Evolutionary conservation across 805 yeast genomes (phyloP), one percentile per base, ranked within the genome.

Genomic region (Wickerhamiella lipophila): DNA sequence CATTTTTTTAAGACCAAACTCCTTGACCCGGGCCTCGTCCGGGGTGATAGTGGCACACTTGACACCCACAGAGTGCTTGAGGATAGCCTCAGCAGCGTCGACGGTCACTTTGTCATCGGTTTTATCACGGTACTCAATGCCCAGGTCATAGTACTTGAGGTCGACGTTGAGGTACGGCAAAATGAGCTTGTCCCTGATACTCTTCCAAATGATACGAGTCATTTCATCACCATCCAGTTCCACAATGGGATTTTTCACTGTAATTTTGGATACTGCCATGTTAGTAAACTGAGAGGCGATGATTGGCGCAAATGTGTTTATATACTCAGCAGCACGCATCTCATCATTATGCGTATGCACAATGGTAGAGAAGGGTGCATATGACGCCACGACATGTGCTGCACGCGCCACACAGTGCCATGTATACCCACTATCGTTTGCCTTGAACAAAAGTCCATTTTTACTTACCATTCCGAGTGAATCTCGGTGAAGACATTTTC

Each of bases 41-140:
- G 97, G 96, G n/a, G 97, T 89, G 65, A 89, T 89, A 47, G 97
- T 89, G 50, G 97, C 97, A 71, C 97, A 89, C 71, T 89, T 89
- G 58, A 89, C 85, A 26, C 95, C 97, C 50, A 89, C 97, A 49
- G 85, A 83, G 66, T 85, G 81, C 67, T 87, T 76, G 65, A 79
- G 70, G 58, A 86, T 88, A 47, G 97, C 97, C 46, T 80, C 70
- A 21, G 96, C 96, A 9, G 95, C 83, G 49, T 89, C 96, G 30
- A 74, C 63, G 16, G 97, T 89, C 56, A 89, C 89, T 68, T 83
- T 66, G 66, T 89, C 97, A 59, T 85, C 73, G 15, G 97, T 89
- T 58, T 76, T 65, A 67, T 89, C 96, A 64, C 97, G 77, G 70
- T 81, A 72, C 66, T 81, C 81, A 55, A 89, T 81, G 29, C 94